Evolutionary conservation across 2,329 filamentous ascomycete genomes (phyloP), one percentile per base, ranked within the genome.

Genomic region (Ceratocystis variospora): DNA sequence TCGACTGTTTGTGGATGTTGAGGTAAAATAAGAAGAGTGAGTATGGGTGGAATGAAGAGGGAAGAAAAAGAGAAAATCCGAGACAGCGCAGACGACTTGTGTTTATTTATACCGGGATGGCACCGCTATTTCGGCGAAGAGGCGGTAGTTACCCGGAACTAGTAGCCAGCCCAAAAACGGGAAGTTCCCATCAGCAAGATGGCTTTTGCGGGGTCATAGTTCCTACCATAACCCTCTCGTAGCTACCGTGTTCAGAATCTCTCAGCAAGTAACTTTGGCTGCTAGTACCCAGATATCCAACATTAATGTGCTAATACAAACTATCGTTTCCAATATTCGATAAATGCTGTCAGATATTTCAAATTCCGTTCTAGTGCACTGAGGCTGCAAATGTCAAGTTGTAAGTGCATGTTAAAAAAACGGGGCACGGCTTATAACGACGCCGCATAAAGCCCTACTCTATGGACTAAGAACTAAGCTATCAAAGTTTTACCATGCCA

Each of bases 51-150:
- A 46, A 48, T 19, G 61, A 41, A 48, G 19, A 37, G 33, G 22
- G 46, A 48, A 62, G 25, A 17, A 22, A 28, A 48, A 31, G 31
- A 10, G 17, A 48, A 62, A 48, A 62, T n/a, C 19, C 3, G 17
- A 12, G 41, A 45, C n/a, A 12, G 15, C 17, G 22, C 15, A 22
- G 41, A 5, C 10, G n/a, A 33, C n/a, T 5, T 7, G 17, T 62
- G 31, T 48, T 46, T 48, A 62, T 62, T 62, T 62, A 48, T 62
- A 62, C 59, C 37, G 59, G 17, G 48, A 8, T 15, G 28, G 48
- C 7, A 53, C n/a, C n/a, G 19, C 48, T 22, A 25, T 19, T 15
- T 57, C 28, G 28, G 17, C 17, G n/a, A 59, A n/a, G 7, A 17
- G 17, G 55, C 17, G 5, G 55, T 19, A 59, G 55, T 33, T 59